phyloP scores from a whole-genome alignment of 2,329 filamentous ascomycete species.

The Helotiales sp. region DNA sequence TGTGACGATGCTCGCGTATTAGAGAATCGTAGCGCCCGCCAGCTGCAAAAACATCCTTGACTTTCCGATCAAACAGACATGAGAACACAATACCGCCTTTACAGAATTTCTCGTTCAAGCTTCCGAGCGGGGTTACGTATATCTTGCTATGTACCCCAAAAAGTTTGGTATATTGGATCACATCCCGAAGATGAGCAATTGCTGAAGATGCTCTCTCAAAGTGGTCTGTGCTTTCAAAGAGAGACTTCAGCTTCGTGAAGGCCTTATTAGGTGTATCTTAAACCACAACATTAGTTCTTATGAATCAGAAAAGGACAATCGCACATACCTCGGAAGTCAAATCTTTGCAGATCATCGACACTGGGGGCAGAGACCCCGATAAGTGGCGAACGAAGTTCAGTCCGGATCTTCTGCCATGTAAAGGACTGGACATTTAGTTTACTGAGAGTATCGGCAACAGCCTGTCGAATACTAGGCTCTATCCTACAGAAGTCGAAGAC shows the following conservation, averaged over 20 bases:
- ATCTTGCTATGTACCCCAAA: slow-evolving; percentile 76
- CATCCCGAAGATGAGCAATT: slow-evolving; percentile 77
- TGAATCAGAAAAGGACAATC: not conserved
- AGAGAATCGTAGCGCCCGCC: slow-evolving; percentile 91
- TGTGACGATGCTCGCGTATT: slow-evolving; percentile 79
- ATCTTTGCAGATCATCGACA: slow-evolving; percentile 84
- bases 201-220: slow-evolving; percentile 74
- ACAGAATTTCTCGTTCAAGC: slow-evolving; percentile 91
- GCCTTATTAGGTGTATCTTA: slow-evolving; percentile 56
- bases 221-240: slow-evolving; percentile 63
- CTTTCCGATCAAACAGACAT: slow-evolving; percentile 82
- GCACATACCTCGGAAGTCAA: slow-evolving; percentile 77
- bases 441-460: slow-evolving; percentile 80
- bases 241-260: slow-evolving; percentile 56
- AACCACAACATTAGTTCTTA: not conserved
- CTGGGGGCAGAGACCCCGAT: slow-evolving; percentile 86
- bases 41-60: slow-evolving; percentile 84
- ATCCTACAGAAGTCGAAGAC: slow-evolving; percentile 92
- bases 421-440: slow-evolving; percentile 80
- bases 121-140: slow-evolving; percentile 82
- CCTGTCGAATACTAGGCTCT: slow-evolving; percentile 62
- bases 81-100: slow-evolving; percentile 84
- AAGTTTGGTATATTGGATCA: slow-evolving; percentile 73
- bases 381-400: slow-evolving; percentile 76
- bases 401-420: slow-evolving; percentile 81